phyloP scores from a whole-genome alignment of 2,329 filamentous ascomycete species.

The Fusarium sp. region DNA sequence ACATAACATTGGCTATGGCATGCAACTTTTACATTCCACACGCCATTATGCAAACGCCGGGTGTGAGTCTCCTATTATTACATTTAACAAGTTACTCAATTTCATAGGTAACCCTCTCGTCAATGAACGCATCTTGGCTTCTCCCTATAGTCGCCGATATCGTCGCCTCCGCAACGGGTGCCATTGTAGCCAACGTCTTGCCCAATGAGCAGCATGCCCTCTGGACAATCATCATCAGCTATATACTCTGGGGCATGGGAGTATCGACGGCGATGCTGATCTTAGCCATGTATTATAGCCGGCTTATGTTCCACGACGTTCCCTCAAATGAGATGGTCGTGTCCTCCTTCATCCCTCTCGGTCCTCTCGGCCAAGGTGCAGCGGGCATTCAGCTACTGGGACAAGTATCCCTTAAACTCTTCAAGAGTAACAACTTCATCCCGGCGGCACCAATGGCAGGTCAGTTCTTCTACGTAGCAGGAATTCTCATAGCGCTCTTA shows the following conservation, averaged over 20 bases:
- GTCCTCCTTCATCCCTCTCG: constrained; percentile 71
- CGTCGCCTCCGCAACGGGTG: constrained; percentile 69
- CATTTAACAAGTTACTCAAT: constrained; percentile 4
- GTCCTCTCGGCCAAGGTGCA: constrained; percentile 71
- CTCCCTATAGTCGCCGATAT: constrained; percentile 72
- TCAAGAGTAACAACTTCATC: constrained; percentile 46
- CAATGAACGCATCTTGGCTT: constrained; percentile 70
- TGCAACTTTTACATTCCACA: constrained; percentile 62
- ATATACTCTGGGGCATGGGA: constrained; percentile 71
- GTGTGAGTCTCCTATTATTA: constrained; percentile 48
- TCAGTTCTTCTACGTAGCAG: constrained; percentile 65
- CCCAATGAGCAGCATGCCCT: constrained; percentile 62
- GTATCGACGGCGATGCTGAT: constrained; percentile 63
- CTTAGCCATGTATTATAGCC: constrained; percentile 71
- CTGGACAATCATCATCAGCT: constrained; percentile 67
- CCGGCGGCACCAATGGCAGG: constrained; percentile 60
- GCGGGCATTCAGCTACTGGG: constrained; percentile 62
- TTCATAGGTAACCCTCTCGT: constrained; percentile 31
- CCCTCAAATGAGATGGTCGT: constrained; percentile 71
- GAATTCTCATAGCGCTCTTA: constrained; percentile 52
- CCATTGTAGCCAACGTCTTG: constrained; percentile 66
- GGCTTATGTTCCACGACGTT: constrained; percentile 69
- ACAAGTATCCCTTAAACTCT: constrained; percentile 50
- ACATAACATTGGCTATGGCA: constrained; percentile 58
- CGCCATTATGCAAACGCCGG: constrained; percentile 52